These are phyloP conservation scores for Claviceps humidiphila DNA, from an alignment of 2,329 filamentous ascomycete species.

Conservation along the genomic window DNA sequence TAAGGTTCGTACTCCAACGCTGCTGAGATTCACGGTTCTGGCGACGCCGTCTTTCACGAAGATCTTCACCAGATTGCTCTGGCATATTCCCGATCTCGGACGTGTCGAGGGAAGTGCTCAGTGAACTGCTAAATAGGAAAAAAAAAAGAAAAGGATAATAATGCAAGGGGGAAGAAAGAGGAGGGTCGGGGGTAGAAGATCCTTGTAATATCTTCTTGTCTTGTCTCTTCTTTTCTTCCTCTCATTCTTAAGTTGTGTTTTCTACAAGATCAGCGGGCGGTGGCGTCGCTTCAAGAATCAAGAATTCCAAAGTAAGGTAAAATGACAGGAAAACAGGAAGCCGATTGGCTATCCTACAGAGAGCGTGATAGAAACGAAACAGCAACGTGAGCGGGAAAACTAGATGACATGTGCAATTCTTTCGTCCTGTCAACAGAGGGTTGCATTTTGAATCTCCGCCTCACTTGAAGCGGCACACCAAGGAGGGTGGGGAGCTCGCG, in stretches of 20 bases:
- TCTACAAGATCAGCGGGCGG: too few species aligned
- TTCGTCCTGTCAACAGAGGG: background rate
- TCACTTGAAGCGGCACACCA: background rate
- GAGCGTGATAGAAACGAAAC: background rate
- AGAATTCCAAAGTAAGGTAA: too few species aligned
- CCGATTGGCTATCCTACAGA: background rate
- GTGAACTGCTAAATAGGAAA: background rate
- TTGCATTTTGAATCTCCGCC: background rate
- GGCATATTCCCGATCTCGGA: conserved; percentile 10
- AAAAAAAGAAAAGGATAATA: background rate
- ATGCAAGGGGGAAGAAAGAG: background rate
- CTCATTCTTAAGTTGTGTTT: too few species aligned
- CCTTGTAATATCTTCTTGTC: too few species aligned
- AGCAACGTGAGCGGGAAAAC: background rate
- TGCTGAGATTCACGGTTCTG: conserved; percentile 2
- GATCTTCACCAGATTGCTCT: conserved; percentile 9
- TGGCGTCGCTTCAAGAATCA: too few species aligned
- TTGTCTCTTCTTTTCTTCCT: too few species aligned
- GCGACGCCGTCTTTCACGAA: background rate
- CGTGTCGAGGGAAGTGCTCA: background rate
- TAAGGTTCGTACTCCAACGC: background rate
- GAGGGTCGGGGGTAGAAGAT: background rate
- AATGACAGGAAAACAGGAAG: too few species aligned
- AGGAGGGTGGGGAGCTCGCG: background rate
- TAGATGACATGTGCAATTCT: background rate